These are phyloP conservation scores for Candida anutae DNA, from an alignment of 1,139 yeast species.

Conservation along the genomic window DNA sequence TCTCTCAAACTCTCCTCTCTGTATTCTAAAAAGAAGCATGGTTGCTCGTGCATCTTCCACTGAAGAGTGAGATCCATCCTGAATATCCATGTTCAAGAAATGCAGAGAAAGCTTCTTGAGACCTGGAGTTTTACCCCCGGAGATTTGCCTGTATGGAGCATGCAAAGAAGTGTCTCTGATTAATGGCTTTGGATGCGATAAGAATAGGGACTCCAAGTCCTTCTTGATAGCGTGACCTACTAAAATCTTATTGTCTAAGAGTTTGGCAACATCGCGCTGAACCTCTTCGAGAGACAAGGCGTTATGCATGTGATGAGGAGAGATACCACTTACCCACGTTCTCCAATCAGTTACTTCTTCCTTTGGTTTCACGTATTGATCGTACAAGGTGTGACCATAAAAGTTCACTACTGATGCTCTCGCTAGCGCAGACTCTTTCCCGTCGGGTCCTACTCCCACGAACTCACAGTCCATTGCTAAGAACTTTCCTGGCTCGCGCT, in stretches of 20 bases:
- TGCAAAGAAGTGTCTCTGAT: constrained; percentile 73
- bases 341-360: constrained; percentile 84
- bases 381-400: constrained; percentile 65
- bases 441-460: constrained; percentile 81
- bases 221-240: constrained; percentile 85
- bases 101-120: constrained; percentile 58
- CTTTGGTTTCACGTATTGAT: constrained; percentile 66
- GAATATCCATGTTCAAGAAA: constrained; percentile 57
- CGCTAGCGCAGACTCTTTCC: constrained; percentile 65
- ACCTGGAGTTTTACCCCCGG: constrained; percentile 66
- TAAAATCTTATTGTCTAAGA: constrained; percentile 46
- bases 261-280: constrained; percentile 44
- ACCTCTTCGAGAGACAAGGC: constrained; percentile 67
- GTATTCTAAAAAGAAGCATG: constrained; percentile 64
- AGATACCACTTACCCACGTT: constrained; percentile 89
- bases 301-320: constrained; percentile 56
- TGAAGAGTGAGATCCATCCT: constrained; percentile 72
- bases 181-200: constrained; percentile 58
- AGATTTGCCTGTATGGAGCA: constrained; percentile 46
- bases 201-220: constrained; percentile 60
- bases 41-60: constrained; percentile 89
- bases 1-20: constrained; percentile 54
- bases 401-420: constrained; percentile 82
- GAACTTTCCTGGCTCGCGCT: constrained; percentile 54
- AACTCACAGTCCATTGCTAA: constrained; percentile 90